These are phyloP conservation scores for Porodaedalea pini DNA, from an alignment of 1,284 basidiomycete species.

Conservation along the genomic window DNA sequence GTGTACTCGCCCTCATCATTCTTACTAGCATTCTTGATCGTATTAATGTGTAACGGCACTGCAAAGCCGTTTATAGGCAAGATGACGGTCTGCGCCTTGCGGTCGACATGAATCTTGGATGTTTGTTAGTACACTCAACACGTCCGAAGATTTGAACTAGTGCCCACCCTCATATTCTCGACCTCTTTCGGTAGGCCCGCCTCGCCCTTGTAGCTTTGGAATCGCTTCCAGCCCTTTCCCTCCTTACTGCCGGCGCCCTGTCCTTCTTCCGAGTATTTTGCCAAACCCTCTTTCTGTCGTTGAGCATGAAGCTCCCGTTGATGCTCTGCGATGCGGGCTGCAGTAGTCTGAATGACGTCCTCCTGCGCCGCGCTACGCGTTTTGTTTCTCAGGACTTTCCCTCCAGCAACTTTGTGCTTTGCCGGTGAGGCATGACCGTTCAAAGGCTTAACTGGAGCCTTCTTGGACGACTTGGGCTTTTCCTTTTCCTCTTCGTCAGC, in stretches of 20 bases:
- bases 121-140: slow-evolving; percentile 14
- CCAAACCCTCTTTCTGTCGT: slow-evolving; percentile 80
- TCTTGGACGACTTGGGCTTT: slow-evolving; percentile 52
- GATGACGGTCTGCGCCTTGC: slow-evolving; percentile 85
- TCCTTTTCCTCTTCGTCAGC: slow-evolving; percentile 49
- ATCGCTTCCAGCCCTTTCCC: slow-evolving; percentile 90
- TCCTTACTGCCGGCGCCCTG: slow-evolving; percentile 71
- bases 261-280: slow-evolving; percentile 79
- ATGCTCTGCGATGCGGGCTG: slow-evolving; percentile 79
- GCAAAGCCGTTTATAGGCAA: slow-evolving; percentile 94
- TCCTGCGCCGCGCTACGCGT: slow-evolving; percentile 78
- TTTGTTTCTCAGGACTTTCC: slow-evolving; percentile 81
- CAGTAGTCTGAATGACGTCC: slow-evolving; percentile 68
- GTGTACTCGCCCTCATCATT: slow-evolving; percentile 96
- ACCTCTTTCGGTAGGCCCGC: slow-evolving; percentile 80
- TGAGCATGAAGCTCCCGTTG: slow-evolving; percentile 81
- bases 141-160: neutral
- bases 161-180: slow-evolving; percentile 68
- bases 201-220: slow-evolving; percentile 96
- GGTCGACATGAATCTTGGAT: slow-evolving; percentile 83
- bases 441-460: slow-evolving; percentile 48
- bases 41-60: slow-evolving; percentile 98
- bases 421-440: slow-evolving; percentile 58
- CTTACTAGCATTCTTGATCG: slow-evolving; percentile 97
- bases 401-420: slow-evolving; percentile 74